Base-by-base conservation (phyloP, 139 green algal genomes). In the Volvox reticuliferus region DNA sequence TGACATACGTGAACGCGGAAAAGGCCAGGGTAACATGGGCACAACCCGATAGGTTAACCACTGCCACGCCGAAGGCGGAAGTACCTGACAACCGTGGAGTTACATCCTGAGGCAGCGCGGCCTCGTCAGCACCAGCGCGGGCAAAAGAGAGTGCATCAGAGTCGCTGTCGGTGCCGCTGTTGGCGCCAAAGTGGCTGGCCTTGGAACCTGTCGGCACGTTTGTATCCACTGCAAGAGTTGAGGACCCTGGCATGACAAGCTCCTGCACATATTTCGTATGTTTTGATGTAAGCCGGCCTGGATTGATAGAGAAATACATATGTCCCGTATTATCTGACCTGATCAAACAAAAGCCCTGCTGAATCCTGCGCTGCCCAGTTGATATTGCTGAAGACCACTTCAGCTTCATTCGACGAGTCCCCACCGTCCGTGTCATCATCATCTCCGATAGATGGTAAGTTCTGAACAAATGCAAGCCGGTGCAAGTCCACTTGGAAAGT, bases 381-480 rank as follows among this genome's bases (percentile, higher is more conserved):
- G 22, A 90, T 90, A n/a, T 63, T 83, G 55, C 86, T 90, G 50
- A 90, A 90, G 0, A 90, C 44, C n/a, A 90, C 73, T 19, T 83
- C 86, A 6, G 86, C 1, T 3, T 90, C 86, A 17, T 55, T 79
- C 5, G 86, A 76, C 9, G 86, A 90, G 73, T 33, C 30, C 14
- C 79, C 86, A 16, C 37, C 73, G 16, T 90, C 86, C 1, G 86
- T 76, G 0, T 82, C 69, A 2, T 28, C 1, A 14, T 84, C 73
- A 28, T 63, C 86, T 9, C 16, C 73, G 21, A 90, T 90, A 5
- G 73, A 84, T 12, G 86, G 86, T 61, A 90, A 62, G 30, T 14
- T 90, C 86, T 90, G 86, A 68, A 84, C 63, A 79, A 79, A 32
- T 21, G 14, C 20, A 30, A 36, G 71, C 30, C 71, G 18, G 14